Percentiles rank a stretch among this genome's conserved stretches.
These are phyloP conservation scores for Crithidia sp. DNA, from an alignment of 208 protist genomes.

Conservation along the genomic window DNA sequence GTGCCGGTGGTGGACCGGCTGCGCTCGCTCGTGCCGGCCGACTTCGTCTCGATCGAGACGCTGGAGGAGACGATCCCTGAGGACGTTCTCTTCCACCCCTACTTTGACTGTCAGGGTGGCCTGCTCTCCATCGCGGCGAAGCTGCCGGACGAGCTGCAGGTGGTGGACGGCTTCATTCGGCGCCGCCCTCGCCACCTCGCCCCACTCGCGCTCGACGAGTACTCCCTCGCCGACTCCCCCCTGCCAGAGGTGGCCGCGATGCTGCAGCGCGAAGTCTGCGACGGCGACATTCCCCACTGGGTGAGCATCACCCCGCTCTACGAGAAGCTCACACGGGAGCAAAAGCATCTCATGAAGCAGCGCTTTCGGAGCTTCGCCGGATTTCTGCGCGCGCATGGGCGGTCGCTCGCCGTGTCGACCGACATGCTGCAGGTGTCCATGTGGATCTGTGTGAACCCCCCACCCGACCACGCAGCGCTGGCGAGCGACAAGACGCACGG, in stretches of 20 bases:
- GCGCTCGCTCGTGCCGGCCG: slow-evolving; percentile 60
- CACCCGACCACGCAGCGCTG: slow-evolving; percentile 11
- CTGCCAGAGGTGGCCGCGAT: slow-evolving; percentile 70
- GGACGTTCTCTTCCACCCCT: slow-evolving; percentile 87
- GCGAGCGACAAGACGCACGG: no score
- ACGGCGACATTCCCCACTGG: slow-evolving; percentile 77
- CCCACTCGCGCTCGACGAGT: slow-evolving; percentile 77
- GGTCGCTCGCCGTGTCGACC: slow-evolving; percentile 71
- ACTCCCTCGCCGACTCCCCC: slow-evolving; percentile 67
- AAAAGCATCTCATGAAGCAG: slow-evolving; percentile 66
- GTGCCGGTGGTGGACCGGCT: slow-evolving; percentile 86
- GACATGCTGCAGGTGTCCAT: slow-evolving; percentile 88
- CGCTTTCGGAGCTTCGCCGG: slow-evolving; percentile 79
- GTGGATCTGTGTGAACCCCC: slow-evolving; percentile 59
- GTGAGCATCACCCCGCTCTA: slow-evolving; percentile 84
- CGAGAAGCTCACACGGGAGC: slow-evolving; percentile 70
- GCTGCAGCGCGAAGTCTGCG: slow-evolving; percentile 66
- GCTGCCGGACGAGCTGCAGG: slow-evolving; percentile 86
- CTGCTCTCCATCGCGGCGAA: slow-evolving; percentile 80
- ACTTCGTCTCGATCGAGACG: slow-evolving; percentile 65
- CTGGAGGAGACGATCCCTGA: slow-evolving; percentile 83
- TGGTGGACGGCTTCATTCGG: slow-evolving; percentile 72
- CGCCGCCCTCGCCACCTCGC: slow-evolving; percentile 73
- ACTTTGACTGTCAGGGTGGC: slow-evolving; percentile 92
- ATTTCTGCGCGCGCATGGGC: slow-evolving; percentile 85